phyloP scores from a whole-genome alignment of 1,139 yeast species.

The Debaryomyces singareniensis region DNA sequence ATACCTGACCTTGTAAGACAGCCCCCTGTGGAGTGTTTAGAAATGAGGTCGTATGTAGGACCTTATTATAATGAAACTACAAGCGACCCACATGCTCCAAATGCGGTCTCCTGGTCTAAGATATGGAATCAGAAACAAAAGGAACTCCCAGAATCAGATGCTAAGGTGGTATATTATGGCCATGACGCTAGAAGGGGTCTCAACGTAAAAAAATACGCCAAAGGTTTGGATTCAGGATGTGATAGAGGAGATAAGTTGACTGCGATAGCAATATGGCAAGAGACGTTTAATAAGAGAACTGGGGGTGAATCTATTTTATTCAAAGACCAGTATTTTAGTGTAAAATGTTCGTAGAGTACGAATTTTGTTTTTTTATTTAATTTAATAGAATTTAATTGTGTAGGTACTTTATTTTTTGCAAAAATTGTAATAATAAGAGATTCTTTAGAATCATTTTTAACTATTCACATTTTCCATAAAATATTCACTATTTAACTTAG shows the following conservation, averaged over 20 bases:
- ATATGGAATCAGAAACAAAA: conserved; percentile 53
- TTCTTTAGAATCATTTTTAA: too few species aligned
- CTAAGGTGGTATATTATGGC: conserved; percentile 71
- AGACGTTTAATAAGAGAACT: conserved; percentile 8
- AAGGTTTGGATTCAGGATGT: conserved; percentile 82
- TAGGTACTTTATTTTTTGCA: too few species aligned
- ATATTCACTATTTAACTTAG: too few species aligned
- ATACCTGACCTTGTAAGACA: conserved; percentile 45
- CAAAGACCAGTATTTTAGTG: conserved; percentile 20
- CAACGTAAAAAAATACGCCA: conserved; percentile 55
- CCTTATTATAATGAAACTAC: conserved; percentile 54
- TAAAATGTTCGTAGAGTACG: too few species aligned
- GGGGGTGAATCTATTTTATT: conserved; percentile 11
- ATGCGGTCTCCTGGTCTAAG: conserved; percentile 59
- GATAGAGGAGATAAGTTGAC: conserved; percentile 66
- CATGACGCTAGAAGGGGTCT: conserved; percentile 84
- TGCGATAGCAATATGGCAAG: conserved; percentile 51
- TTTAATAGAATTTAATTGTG: too few species aligned
- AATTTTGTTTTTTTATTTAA: too few species aligned
- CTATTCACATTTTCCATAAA: too few species aligned
- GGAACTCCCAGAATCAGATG: conserved; percentile 9
- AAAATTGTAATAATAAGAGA: too few species aligned
- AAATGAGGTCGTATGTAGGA: conserved; percentile 54
- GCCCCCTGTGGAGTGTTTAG: conserved; percentile 53
- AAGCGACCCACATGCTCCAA: conserved; percentile 39